Evolutionary conservation across 2,329 filamentous ascomycete species (phyloP).

Genomic region (Mycosphaerella arachidis): DNA sequence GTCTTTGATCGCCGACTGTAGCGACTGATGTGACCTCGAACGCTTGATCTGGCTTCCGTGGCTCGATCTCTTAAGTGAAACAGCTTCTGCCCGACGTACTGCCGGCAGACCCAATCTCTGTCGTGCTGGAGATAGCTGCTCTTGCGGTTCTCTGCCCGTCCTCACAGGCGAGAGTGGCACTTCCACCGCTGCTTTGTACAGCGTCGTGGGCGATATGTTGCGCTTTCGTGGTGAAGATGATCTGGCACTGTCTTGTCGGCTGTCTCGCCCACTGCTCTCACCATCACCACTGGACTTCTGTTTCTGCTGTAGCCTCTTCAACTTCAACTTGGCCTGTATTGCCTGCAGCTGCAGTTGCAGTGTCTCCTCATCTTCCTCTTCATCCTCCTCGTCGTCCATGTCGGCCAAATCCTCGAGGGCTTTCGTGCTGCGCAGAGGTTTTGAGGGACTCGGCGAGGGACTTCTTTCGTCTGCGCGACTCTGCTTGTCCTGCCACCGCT

Average conservation of each 20-base stretch:
- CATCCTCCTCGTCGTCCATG: slow-evolving; percentile 28
- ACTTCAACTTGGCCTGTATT: slow-evolving; percentile 79
- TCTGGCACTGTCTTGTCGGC: slow-evolving; percentile 1
- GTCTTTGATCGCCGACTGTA: slow-evolving; percentile 8
- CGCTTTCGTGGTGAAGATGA: slow-evolving; percentile 1
- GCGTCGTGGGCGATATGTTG: slow-evolving; percentile 20
- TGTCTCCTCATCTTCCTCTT: slow-evolving; percentile 70
- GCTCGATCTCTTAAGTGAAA: slow-evolving; percentile 72
- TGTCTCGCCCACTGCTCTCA: background rate
- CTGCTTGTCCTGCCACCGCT: slow-evolving; percentile 65
- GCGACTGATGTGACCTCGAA: slow-evolving; percentile 11
- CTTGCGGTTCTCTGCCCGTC: slow-evolving; percentile 42
- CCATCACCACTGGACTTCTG: slow-evolving; percentile 17
- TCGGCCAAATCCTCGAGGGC: slow-evolving; percentile 26
- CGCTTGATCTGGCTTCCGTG: slow-evolving; percentile 30
- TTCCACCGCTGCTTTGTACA: slow-evolving; percentile 50
- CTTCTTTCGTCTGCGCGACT: slow-evolving; percentile 44
- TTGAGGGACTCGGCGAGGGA: slow-evolving; percentile 55
- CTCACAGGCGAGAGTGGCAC: slow-evolving; percentile 70
- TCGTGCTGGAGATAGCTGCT: slow-evolving; percentile 71
- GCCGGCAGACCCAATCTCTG: slow-evolving; percentile 86
- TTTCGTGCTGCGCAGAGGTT: slow-evolving; percentile 24
- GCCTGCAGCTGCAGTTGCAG: slow-evolving; percentile 79
- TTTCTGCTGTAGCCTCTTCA: slow-evolving; percentile 69
- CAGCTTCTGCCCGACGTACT: slow-evolving; percentile 70